phyloP scores from a whole-genome alignment of 176 grass and related monocot genomes.

The Oryza meridionalis region DNA sequence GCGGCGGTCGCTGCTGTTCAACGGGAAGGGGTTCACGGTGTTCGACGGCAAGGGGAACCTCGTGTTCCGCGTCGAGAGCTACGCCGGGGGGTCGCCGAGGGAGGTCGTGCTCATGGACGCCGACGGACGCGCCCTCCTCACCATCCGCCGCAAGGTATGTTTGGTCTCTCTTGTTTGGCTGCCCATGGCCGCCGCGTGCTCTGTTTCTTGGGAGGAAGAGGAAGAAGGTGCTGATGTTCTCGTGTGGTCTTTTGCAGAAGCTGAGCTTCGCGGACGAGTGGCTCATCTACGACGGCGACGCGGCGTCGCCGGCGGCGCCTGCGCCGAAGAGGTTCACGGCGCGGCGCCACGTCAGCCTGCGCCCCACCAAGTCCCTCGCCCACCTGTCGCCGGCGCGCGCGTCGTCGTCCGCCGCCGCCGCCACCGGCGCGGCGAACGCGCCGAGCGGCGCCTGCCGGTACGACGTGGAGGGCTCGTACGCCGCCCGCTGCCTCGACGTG shows the following conservation, averaged over 20 bases:
- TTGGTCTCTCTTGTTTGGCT: no score
- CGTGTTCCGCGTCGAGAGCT: conserved; percentile 57
- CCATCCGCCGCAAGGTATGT: conserved; percentile 67
- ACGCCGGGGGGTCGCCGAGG: conserved; percentile 48
- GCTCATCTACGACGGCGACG: conserved; percentile 78
- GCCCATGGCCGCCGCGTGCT: background rate
- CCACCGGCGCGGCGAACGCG: background rate
- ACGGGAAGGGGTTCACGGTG: conserved; percentile 63
- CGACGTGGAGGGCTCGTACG: conserved; percentile 80
- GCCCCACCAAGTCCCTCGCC: conserved; percentile 41
- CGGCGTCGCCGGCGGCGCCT: conserved; percentile 1
- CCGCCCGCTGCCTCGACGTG: conserved; percentile 58
- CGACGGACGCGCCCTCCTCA: conserved; percentile 54
- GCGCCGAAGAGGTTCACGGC: conserved; percentile 60
- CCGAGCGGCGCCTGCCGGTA: conserved; percentile 38
- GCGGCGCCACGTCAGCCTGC: conserved; percentile 54
- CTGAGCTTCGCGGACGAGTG: conserved; percentile 73
- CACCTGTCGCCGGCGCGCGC: conserved; percentile 40
- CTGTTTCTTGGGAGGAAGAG: background rate
- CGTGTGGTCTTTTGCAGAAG: conserved; percentile 53
- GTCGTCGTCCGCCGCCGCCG: no score
- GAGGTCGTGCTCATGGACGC: conserved; percentile 78
- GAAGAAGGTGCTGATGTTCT: background rate
- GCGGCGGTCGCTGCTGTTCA: conserved; percentile 56
- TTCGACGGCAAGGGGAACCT: conserved; percentile 52